Conservation (phyloP, 768 basidiomycete species). For the Pleurotus tuber-regium region DNA sequence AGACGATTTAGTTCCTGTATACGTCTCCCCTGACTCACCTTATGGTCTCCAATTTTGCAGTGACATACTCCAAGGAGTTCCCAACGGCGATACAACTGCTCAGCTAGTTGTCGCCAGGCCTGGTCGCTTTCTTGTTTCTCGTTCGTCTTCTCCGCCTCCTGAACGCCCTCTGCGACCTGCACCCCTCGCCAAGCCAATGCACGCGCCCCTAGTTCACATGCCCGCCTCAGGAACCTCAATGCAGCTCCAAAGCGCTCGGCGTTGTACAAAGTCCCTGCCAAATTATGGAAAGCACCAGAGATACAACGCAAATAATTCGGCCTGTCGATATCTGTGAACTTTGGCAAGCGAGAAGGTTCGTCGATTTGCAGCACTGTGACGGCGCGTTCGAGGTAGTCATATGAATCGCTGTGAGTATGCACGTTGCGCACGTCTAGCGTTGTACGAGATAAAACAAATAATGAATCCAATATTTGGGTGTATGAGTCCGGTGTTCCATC, state of each 20-base stretch:
- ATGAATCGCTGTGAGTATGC: conserved; percentile 43
- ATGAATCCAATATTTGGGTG: conserved; percentile 49
- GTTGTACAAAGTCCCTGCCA: conserved; percentile 71
- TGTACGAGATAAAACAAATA: conserved; percentile 52
- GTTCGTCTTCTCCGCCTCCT: conserved; percentile 18
- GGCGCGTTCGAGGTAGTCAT: conserved; percentile 47
- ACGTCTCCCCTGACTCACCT: conserved; percentile 42
- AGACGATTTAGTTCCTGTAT: not conserved
- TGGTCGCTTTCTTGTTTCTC: conserved; percentile 24
- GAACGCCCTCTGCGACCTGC: not conserved
- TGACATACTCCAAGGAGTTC: conserved; percentile 81
- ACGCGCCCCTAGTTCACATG: conserved; percentile 51
- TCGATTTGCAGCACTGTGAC: conserved; percentile 26
- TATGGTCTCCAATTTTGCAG: conserved; percentile 73
- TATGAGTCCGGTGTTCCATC: conserved; percentile 24
- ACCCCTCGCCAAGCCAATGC: conserved; percentile 36
- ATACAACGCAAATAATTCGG: conserved; percentile 67
- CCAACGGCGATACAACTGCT: conserved; percentile 70
- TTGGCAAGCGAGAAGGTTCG: conserved; percentile 3
- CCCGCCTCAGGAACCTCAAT: conserved; percentile 62
- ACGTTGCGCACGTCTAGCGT: conserved; percentile 37
- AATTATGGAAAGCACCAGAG: conserved; percentile 69
- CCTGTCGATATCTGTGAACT: conserved; percentile 23
- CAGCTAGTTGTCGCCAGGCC: conserved; percentile 60
- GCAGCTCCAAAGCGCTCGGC: conserved; percentile 58